Base-by-base conservation (phyloP, 805 yeast genomes). In the Hanseniaspora valbyensis region DNA sequence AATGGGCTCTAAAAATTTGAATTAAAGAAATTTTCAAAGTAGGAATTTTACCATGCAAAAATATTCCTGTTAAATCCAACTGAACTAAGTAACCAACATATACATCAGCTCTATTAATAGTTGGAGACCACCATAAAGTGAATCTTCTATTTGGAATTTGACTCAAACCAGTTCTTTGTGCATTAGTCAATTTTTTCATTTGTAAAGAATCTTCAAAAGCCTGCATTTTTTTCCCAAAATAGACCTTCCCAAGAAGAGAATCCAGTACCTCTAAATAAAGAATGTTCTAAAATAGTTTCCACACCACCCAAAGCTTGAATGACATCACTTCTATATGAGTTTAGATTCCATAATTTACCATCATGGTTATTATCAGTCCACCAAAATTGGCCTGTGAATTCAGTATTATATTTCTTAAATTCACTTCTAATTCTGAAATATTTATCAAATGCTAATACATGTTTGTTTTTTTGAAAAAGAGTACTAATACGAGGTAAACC, bases 61-160 rank as follows among this genome's bases (percentile, higher is more conserved):
- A 92, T 26, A 92, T 90, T 59, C 98, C 99, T 0, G 99, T 92
- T 61, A 92, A 70, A 66, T 92, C 99, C 41, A 92, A 71, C 63
- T 92, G 99, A 26, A 92, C 98, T 60, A 89, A 72, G 69, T 92
- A 92, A 25, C 99, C 99, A 52, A 92, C 96, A 61, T 92, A 92
- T 24, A 92, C 97, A 61, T 92, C 92, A 5, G 98, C 98, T 56
- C 99, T 76, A 61, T 92, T 92, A 59, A 92, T 92, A 0, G 99
- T 92, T 5, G 99, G 99, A 0, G 96, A 88, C 99, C 99, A 92
- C 99, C 99, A 92, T 28, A 92, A 69, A 0, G 98, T 92, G 62
- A 92, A 92, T 42, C 99, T 76, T 63, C 99, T 81, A 62, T 92
- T 92, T 2, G 99, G 99, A 60, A 92, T 90, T 68, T 92, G 99